phyloP scores from a whole-genome alignment of 805 yeast species.

The Candida qinlingensis region DNA sequence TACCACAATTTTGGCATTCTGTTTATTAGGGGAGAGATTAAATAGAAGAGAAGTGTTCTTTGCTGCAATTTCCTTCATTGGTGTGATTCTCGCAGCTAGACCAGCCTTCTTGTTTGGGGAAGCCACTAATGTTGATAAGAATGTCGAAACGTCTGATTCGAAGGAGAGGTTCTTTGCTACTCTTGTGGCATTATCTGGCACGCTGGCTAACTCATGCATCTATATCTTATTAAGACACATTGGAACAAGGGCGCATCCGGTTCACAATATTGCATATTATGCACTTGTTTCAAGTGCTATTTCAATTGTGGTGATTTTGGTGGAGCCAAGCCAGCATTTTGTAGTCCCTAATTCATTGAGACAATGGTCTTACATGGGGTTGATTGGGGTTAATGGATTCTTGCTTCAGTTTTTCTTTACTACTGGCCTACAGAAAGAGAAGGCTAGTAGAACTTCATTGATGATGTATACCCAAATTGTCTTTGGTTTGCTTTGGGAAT shows the following conservation, averaged over 20 bases:
- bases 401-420: conserved; percentile 70
- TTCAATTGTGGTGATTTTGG: conserved; percentile 42
- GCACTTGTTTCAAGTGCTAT: conserved; percentile 54
- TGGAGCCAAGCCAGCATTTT: conserved; percentile 50
- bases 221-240: conserved; percentile 62
- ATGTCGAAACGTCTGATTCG: conserved; percentile 45
- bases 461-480: conserved; percentile 68
- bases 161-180: conserved; percentile 53
- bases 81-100: conserved; percentile 72
- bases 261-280: conserved; percentile 68
- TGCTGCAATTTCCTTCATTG: conserved; percentile 56
- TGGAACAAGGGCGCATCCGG: conserved; percentile 69
- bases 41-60: conserved; percentile 59
- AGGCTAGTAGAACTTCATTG: conserved; percentile 64
- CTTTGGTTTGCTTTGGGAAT: conserved; percentile 69
- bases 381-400: conserved; percentile 71
- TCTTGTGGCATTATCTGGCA: conserved; percentile 53
- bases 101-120: conserved; percentile 63
- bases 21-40: conserved; percentile 55
- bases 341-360: conserved; percentile 47
- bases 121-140: conserved; percentile 26
- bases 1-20: conserved; percentile 63
- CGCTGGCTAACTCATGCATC: conserved; percentile 59
- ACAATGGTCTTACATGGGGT: conserved; percentile 58
- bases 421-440: conserved; percentile 71